These are phyloP conservation scores for Calcarisporium arbuscula DNA, from an alignment of 2,329 filamentous ascomycete genomes.

Conservation along the genomic window DNA sequence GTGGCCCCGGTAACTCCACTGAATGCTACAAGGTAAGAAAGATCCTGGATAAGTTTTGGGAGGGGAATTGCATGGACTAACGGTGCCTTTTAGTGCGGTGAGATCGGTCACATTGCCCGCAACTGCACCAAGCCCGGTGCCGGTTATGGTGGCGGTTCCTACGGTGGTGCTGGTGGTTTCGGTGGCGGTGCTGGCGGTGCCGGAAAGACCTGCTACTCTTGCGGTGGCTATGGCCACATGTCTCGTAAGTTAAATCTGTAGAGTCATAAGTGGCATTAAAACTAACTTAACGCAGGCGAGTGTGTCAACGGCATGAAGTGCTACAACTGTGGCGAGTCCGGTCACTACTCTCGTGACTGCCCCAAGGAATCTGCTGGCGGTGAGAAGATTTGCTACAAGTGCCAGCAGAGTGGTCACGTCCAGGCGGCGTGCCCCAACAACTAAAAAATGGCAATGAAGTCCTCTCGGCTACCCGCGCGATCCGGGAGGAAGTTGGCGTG, in stretches of 20 bases:
- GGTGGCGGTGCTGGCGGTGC: slow-evolving; percentile 46
- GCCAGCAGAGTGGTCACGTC: slow-evolving; percentile 76
- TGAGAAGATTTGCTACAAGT: slow-evolving; percentile 99
- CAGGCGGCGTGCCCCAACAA: slow-evolving; percentile 91
- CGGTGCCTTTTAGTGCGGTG: slow-evolving; percentile 57
- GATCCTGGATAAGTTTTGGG: too few relatives aligned
- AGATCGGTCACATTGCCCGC: slow-evolving; percentile 92
- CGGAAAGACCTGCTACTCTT: slow-evolving; percentile 94
- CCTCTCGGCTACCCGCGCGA: slow-evolving; percentile 14
- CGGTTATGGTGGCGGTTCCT: slow-evolving; percentile 42
- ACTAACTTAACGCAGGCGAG: slow-evolving; percentile 50
- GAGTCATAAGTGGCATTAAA: too few relatives aligned
- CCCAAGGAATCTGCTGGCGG: slow-evolving; percentile 78
- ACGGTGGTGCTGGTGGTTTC: slow-evolving; percentile 34
- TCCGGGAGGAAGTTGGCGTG: slow-evolving; percentile 29
- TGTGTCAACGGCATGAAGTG: slow-evolving; percentile 99
- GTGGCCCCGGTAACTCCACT: too few relatives aligned
- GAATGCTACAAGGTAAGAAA: slow-evolving; percentile 77
- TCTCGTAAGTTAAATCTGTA: slow-evolving; percentile 61
- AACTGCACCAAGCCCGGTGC: slow-evolving; percentile 75
- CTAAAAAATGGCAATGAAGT: slow-evolving; percentile 31
- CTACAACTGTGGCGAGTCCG: slow-evolving; percentile 95
- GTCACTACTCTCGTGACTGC: slow-evolving; percentile 94
- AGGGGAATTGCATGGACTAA: neutral
- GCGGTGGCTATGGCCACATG: slow-evolving; percentile 95